phyloP scores from a whole-genome alignment of 352 stramenopile species.

The Pythium dissimile region DNA sequence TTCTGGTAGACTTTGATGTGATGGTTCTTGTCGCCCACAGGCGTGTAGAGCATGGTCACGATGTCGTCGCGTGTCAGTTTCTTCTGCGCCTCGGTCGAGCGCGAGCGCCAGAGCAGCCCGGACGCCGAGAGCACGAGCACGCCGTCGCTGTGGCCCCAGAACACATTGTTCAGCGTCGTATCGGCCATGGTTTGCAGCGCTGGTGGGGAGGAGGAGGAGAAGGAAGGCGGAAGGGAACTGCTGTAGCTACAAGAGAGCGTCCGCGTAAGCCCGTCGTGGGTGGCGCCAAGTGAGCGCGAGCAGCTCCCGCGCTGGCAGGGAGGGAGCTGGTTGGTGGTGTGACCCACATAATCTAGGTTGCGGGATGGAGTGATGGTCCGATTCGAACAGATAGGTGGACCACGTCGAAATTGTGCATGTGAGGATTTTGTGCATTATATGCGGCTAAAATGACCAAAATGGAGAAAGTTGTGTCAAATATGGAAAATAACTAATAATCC shows the following conservation, averaged over 20 bases:
- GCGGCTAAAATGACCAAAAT: no score
- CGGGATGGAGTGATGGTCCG: no score
- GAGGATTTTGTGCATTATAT: no score
- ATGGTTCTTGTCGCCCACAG: constrained; percentile 74
- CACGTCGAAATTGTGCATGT: background rate
- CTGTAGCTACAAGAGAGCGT: no score
- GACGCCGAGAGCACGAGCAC: constrained; percentile 74
- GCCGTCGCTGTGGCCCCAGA: constrained; percentile 83
- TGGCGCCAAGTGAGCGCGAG: constrained; percentile 15
- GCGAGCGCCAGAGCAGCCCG: constrained; percentile 71
- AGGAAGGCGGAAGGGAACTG: no score
- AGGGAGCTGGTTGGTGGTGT: background rate
- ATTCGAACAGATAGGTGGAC: background rate
- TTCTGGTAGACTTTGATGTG: constrained; percentile 86
- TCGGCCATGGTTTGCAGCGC: constrained; percentile 46
- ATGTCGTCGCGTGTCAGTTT: constrained; percentile 85
- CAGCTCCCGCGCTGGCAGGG: constrained; percentile 7
- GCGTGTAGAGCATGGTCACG: constrained; percentile 81
- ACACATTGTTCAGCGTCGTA: constrained; percentile 82
- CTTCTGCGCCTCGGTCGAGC: constrained; percentile 79
- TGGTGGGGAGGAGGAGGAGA: background rate
- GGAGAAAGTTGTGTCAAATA: no score
- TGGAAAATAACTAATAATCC: no score
- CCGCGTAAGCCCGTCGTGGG: no score
- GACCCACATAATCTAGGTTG: no score